Evolutionary conservation across 305 asterid genomes (phyloP), one percentile per base, ranked within the genome.

Genomic region (Fraxinus paxiana): DNA sequence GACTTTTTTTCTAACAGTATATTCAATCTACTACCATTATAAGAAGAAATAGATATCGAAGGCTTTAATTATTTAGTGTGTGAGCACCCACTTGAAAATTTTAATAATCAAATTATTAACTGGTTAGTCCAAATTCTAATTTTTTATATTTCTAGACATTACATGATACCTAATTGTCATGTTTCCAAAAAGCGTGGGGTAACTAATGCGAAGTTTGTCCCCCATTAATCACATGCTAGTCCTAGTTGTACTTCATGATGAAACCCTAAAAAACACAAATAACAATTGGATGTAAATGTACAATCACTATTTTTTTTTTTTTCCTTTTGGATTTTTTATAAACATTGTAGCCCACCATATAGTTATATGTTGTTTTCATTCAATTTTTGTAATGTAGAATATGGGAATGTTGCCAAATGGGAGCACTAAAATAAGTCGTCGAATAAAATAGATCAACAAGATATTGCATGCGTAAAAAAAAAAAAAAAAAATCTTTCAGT

Each of bases 291-390:
- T 37, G 12, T 69, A 20, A 69, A 69, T 13, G 41, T 30, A 69
- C 9, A 69, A 5, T 15, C 30, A 10, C 74, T 5, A 9, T 30
- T 0, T 28, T 67, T 30, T 4, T 30, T 4, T 37, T 41, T 41
- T 9, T 2, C 13, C 20, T 15, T 69, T 69, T 30, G 38, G 74
- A 2, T 5, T 69, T 30, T 30, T 69, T 13, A 65, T 30, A 67
- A 15, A 67, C 74, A 30, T 67, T 67, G 74, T 69, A 31, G 43
- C 75, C 75, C 41, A 69, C 74, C 75, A 30, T 30, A n/a, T 69
- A 69, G 75, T 30, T 69, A 3, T 69, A 69, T 31, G 20, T 15
- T 31, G 41, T 30, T 69, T 15, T 15, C 75, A 30, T 31, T 31
- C 43, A 69, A 4, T 67, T 69, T 69, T 31, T 31, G 24, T 31